Base-by-base conservation (phyloP, 148 eudicot genomes). In the Rhododendron vialii region DNA sequence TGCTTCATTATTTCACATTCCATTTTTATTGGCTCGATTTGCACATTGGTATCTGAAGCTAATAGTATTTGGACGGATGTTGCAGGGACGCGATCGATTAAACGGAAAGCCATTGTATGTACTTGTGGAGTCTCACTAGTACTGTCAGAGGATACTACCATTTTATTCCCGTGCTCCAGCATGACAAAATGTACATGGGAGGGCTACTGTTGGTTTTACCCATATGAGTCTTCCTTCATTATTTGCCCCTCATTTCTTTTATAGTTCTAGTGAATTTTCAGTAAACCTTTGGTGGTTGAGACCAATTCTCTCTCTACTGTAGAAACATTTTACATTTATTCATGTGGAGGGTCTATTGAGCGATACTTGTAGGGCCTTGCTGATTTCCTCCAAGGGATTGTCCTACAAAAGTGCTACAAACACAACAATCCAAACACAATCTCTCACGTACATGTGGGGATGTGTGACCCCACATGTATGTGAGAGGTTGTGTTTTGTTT, bases 91-190 rank as follows among this genome's bases (percentile, higher is more conserved):
- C 33, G 94, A 93, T 7, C 91, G 94, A 33, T 90, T 95, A 92
- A 92, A 94, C 78, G 98, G 97, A 12, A 95, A 95, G 91, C 98
- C 98, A 28, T 85, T 95, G 41, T 94, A 88, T 89, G 92, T 95
- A 82, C 91, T 95, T 57, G 95, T 95, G 90, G 98, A 95, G 89
- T 92, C 94, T 78, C 94, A 92, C 61, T 94, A 92, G 94, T 22
- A 63, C 41, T 30, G 30, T 80, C 53, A 63, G 82, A 81, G 51
- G 84, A 55, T 78, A 81, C 38, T 47, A 13, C 26, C 14, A 38
- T 45, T 83, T 47, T 38, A 7, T 28, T 80, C 33, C 14, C 47
- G 14, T 74, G 71, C 74, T 73, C 75, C 71, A 71, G 83, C 55
- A 81, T 71, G 88, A 47, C 36, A 65, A 87, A 41, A 13, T 87